Evolutionary conservation across 257 asterid species (phyloP).

Genomic region (Solanum ossicruentum): DNA sequence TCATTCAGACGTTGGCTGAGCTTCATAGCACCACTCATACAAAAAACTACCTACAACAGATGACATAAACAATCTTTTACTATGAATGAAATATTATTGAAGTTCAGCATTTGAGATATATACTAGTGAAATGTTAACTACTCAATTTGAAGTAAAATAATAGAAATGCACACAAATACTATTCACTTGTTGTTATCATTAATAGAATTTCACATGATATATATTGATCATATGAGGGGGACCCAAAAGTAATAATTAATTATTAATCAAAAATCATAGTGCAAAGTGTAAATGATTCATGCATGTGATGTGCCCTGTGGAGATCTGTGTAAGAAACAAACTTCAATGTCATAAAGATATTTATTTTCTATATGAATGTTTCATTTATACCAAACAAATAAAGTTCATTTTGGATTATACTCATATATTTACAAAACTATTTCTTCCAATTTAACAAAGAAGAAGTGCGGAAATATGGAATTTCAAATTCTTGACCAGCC

Average conservation of each 20-base stretch:
- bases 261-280: not conserved
- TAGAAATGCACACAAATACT: too few species aligned
- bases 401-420: not conserved
- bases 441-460: not conserved
- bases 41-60: too few species aligned
- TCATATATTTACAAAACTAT: too few species aligned
- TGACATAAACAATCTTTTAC: too few species aligned
- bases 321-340: not conserved
- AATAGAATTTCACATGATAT: not conserved
- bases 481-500: not conserved
- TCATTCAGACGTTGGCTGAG: too few species aligned
- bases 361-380: not conserved
- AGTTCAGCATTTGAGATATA: too few species aligned
- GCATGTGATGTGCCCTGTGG: not conserved
- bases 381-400: not conserved
- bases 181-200: too few species aligned
- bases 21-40: too few species aligned
- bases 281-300: not conserved
- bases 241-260: not conserved
- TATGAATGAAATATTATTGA: too few species aligned
- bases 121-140: too few species aligned
- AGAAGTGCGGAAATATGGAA: not conserved
- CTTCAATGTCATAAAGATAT: not conserved
- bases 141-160: too few species aligned
- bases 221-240: not conserved